Percentiles rank a stretch among this genome's conserved stretches.
Evolutionary conservation across 2,329 filamentous ascomycete genomes (phyloP).

Genomic region (Fusarium succisae): DNA sequence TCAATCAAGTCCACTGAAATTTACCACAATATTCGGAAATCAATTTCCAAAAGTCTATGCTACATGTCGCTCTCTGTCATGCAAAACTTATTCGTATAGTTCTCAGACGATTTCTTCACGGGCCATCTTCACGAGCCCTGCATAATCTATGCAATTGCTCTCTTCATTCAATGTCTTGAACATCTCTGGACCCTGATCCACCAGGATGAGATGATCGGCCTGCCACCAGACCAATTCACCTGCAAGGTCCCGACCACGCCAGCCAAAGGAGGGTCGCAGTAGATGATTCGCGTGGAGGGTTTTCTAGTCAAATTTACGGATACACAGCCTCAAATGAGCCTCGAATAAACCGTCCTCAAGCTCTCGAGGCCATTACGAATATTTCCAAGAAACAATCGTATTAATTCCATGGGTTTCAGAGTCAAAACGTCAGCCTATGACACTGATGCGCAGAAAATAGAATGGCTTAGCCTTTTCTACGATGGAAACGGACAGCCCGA

Average conservation of each 20-base stretch:
- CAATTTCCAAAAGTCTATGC: background rate
- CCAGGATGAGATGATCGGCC: constrained; percentile 28
- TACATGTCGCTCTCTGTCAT: background rate
- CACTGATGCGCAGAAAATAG: constrained; percentile 20
- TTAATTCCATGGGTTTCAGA: background rate
- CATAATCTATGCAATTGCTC: constrained; percentile 23
- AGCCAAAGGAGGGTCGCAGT: constrained; percentile 26
- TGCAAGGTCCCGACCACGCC: constrained; percentile 40
- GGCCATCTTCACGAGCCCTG: constrained; percentile 7
- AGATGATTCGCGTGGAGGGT: constrained; percentile 30
- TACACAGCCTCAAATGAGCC: constrained; percentile 17
- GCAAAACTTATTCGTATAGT: constrained; percentile 1
- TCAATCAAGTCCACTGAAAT: background rate
- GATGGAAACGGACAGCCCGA: constrained; percentile 31
- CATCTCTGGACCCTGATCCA: constrained; percentile 29
- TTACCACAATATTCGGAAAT: background rate
- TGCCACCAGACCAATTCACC: constrained; percentile 24
- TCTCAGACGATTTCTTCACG: background rate
- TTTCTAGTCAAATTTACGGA: background rate
- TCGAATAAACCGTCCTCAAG: background rate
- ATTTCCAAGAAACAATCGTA: background rate
- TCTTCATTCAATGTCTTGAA: background rate
- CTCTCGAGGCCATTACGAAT: background rate
- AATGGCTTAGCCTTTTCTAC: constrained; percentile 23
- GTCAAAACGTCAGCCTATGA: constrained; percentile 2